Conservation (phyloP, 768 basidiomycete genomes). For the Solioccasus polychromus region DNA sequence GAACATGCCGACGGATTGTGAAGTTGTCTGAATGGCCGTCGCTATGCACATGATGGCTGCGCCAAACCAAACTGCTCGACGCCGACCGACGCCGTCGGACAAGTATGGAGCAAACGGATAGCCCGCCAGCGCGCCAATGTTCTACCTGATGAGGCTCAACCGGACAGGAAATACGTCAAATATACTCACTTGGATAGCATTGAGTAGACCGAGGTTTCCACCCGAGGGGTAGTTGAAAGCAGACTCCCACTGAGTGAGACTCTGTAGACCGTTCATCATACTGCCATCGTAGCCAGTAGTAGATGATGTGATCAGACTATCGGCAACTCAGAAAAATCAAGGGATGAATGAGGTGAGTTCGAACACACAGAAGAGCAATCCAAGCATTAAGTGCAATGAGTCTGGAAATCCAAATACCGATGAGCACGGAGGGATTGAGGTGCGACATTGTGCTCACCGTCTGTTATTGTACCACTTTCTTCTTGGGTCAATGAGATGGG, state of each 20-base stretch:
- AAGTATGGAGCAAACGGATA: conserved; percentile 72
- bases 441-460: conserved; percentile 44
- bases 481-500: conserved; percentile 59
- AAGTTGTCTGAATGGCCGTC: conserved; percentile 64
- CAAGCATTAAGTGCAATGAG: conserved; percentile 64
- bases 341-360: neutral
- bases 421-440: no score
- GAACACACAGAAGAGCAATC: conserved; percentile 63
- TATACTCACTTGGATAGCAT: conserved; percentile 61
- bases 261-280: conserved; percentile 80
- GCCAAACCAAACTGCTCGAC: conserved; percentile 62
- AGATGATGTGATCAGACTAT: conserved; percentile 13
- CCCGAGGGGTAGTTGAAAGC: conserved; percentile 59
- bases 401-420: conserved; percentile 27
- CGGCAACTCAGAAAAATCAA: neutral
- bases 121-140: conserved; percentile 64
- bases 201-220: conserved; percentile 61
- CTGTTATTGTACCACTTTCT: conserved; percentile 78
- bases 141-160: conserved; percentile 36
- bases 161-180: neutral
- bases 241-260: conserved; percentile 58
- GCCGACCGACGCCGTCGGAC: conserved; percentile 70
- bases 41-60: conserved; percentile 66
- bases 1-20: conserved; percentile 75
- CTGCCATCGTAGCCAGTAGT: conserved; percentile 75